A percentile compares a stretch with the other conserved stretches of the same genome.
Evolutionary conservation across 2,329 filamentous ascomycete species (phyloP).

Genomic region (Pochonia chlamydosporia): DNA sequence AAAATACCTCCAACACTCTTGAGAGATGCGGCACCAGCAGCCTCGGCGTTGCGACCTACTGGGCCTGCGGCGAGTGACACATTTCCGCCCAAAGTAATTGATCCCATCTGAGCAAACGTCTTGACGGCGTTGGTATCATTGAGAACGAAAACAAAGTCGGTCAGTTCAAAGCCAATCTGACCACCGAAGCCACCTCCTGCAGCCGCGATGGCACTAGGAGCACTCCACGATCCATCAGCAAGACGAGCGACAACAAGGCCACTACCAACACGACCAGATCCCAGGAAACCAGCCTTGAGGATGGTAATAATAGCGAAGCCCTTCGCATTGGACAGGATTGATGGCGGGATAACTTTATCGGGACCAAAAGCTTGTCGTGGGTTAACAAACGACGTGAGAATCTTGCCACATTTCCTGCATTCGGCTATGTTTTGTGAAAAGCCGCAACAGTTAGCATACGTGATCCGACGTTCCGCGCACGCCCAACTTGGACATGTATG

Average conservation of each 20-base stretch:
- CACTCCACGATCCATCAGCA: slow-evolving; percentile 72
- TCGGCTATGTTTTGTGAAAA: slow-evolving; percentile 58
- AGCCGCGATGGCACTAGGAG: slow-evolving; percentile 74
- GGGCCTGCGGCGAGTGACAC: slow-evolving; percentile 94
- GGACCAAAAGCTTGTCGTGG: slow-evolving; percentile 89
- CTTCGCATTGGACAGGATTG: slow-evolving; percentile 86
- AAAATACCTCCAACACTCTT: slow-evolving; percentile 89
- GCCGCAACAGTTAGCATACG: not conserved
- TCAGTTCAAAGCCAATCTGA: slow-evolving; percentile 82
- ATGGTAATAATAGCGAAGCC: slow-evolving; percentile 82
- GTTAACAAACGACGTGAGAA: slow-evolving; percentile 90
- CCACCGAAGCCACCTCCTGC: slow-evolving; percentile 78
- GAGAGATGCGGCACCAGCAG: slow-evolving; percentile 85
- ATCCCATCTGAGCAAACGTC: slow-evolving; percentile 89
- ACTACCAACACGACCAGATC: slow-evolving; percentile 74
- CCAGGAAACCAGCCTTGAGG: slow-evolving; percentile 81
- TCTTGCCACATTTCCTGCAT: slow-evolving; percentile 95
- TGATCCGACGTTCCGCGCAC: not conserved
- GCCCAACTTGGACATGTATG: not conserved
- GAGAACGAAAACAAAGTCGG: slow-evolving; percentile 96
- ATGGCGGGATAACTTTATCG: slow-evolving; percentile 93
- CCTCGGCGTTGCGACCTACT: slow-evolving; percentile 90
- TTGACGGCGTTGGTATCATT: slow-evolving; percentile 87
- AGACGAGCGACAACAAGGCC: slow-evolving; percentile 77
- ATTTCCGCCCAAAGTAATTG: slow-evolving; percentile 89